A percentile compares a stretch with the other conserved stretches of the same genome.
These are phyloP conservation scores for Scortechinia acanthostroma DNA, from an alignment of 2,329 filamentous ascomycete genomes.

Conservation along the genomic window DNA sequence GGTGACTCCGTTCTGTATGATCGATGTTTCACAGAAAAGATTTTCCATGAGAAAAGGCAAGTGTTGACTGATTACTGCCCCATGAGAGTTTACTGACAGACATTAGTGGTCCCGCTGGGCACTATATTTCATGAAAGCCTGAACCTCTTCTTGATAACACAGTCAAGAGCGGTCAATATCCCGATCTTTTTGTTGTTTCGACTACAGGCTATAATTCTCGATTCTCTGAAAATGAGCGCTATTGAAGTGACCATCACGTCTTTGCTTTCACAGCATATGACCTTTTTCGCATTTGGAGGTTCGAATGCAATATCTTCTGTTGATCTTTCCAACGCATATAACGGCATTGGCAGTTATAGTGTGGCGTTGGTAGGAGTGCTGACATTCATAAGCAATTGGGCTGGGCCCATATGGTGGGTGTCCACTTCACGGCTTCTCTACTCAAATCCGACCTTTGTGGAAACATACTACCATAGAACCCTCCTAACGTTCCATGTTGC, in stretches of 20 bases:
- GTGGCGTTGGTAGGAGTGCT: background rate
- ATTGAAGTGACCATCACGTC: background rate
- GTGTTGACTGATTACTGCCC: too few relatives aligned
- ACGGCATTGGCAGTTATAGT: slow-evolving; percentile 2
- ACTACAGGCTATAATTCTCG: background rate
- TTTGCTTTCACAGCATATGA: background rate
- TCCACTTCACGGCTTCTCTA: background rate
- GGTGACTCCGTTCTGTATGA: background rate
- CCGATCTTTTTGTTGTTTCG: background rate
- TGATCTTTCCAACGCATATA: background rate
- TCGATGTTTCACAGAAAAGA: background rate
- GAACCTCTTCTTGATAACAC: background rate
- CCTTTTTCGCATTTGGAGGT: slow-evolving; percentile 1
- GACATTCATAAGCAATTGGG: slow-evolving; percentile 1
- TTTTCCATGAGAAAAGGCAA: background rate
- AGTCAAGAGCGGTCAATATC: background rate
- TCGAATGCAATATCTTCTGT: background rate
- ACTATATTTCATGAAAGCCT: background rate
- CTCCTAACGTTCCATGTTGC: background rate
- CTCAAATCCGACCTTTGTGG: background rate
- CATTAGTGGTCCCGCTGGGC: background rate
- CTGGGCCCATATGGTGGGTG: background rate
- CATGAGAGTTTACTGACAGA: background rate
- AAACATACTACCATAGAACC: background rate
- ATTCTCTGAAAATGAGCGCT: background rate